A percentile compares a stretch with the other conserved stretches of the same genome.
phyloP scores from a whole-genome alignment of 1,284 basidiomycete species.

The Tilletia setariae region DNA sequence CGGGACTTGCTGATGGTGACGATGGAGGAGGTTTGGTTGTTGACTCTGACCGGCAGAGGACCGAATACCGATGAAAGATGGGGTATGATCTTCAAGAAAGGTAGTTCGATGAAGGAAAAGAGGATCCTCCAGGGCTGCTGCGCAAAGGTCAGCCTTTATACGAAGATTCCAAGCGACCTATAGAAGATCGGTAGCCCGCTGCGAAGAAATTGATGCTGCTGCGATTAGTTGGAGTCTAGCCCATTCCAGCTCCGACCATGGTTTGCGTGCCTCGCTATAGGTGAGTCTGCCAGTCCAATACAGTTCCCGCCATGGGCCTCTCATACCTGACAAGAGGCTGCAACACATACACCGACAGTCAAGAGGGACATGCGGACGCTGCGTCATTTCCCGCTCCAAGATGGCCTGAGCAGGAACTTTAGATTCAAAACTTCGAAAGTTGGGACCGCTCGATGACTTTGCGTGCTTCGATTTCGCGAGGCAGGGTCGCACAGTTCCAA shows the following conservation, averaged over 20 bases:
- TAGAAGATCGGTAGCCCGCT: background rate
- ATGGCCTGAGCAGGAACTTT: too few relatives aligned
- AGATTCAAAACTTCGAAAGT: too few relatives aligned
- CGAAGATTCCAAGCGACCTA: background rate
- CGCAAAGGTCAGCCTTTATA: background rate
- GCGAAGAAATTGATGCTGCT: background rate
- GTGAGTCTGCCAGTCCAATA: too few relatives aligned
- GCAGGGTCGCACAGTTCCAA: too few relatives aligned
- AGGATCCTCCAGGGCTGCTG: background rate
- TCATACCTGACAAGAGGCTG: too few relatives aligned
- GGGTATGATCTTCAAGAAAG: background rate
- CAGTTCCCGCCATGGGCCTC: too few relatives aligned
- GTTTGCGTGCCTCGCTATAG: background rate
- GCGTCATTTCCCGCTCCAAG: too few relatives aligned
- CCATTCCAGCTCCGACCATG: background rate
- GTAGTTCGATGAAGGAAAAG: slow-evolving; percentile 9
- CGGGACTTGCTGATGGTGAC: background rate
- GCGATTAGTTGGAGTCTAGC: background rate
- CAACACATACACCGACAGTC: too few relatives aligned
- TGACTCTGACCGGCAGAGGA: slow-evolving; percentile 16
- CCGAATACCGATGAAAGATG: background rate
- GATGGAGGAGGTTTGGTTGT: slow-evolving; percentile 1
- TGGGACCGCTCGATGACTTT: too few relatives aligned
- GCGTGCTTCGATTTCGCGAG: too few relatives aligned
- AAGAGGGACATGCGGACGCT: too few relatives aligned